Base-by-base conservation (phyloP, 1,284 basidiomycete genomes). In the Trametes sp. region DNA sequence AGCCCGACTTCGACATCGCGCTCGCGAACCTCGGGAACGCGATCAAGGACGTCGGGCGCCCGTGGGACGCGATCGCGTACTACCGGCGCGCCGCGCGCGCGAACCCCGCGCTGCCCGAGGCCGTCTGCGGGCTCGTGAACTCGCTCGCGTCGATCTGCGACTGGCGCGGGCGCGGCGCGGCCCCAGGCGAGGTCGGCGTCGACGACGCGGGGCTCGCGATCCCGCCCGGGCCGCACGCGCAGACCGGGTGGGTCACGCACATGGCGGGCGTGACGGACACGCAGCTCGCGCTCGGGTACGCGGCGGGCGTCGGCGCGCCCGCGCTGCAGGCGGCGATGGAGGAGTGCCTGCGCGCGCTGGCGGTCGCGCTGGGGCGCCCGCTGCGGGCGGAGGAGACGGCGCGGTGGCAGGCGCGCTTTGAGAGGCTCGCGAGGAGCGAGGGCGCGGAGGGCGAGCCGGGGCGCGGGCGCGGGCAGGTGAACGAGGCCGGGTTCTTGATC, bases 11-110 rank as follows among this genome's bases (percentile, higher is more conserved):
- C 59, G 87, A 87, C 57, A 82, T 88, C 53, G 87, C 87, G 0
- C 75, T 88, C 11, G 85, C 86, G 21, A 87, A 88, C 63, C 76
- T 87, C 65, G 87, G 82, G n/a, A 88, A 87, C 70, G 84, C 84
- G 0, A 74, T 88, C 69, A 84, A 84, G 67, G 84, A 85, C 62
- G 73, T 74, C 63, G 83, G 83, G 19, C 77, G 80, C 41, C 76
- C 80, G 24, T 77, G 83, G 64, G 85, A 88, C 57, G 82, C 84
- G 19, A 79, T 88, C 54, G 74, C 75, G 19, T 87, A 82, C 73
- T 88, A 87, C 65, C 76, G 81, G 10, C 78, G 84, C 10, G 86
- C 86, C 2, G 78, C 87, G 11, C 69, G 76, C 23, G 77, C 77
- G n/a, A 86, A 87, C 61, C 81, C 85, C 4, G 71, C 81, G 29